Conservation (phyloP, 2,329 filamentous ascomycete species). For the Venturia asperata region DNA sequence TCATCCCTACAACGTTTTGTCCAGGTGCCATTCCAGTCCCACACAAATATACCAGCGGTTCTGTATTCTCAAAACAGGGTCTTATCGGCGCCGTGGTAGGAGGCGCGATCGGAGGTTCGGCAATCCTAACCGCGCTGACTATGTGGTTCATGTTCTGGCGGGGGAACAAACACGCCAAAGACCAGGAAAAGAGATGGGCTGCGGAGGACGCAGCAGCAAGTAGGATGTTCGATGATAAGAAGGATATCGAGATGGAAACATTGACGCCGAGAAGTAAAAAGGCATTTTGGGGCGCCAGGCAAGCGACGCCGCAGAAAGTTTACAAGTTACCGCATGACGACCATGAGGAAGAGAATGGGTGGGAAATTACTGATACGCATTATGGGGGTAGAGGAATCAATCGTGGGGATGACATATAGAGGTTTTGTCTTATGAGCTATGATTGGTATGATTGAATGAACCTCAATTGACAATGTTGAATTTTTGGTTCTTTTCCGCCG, state of each 20-base stretch:
- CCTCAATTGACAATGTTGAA: too few species aligned
- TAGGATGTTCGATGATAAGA: not conserved
- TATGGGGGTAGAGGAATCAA: slow-evolving; percentile 5
- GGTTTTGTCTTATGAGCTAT: not conserved
- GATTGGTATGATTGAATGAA: not conserved
- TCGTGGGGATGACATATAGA: not conserved
- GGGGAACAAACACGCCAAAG: not conserved
- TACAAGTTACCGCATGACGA: not conserved
- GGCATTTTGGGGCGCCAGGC: not conserved
- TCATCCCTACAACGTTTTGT: slow-evolving; percentile 38
- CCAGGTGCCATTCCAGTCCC: slow-evolving; percentile 32
- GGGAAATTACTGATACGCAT: slow-evolving; percentile 6
- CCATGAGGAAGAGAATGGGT: not conserved
- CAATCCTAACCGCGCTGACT: slow-evolving; percentile 22
- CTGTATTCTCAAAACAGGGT: slow-evolving; percentile 31
- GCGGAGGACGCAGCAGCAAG: not conserved
- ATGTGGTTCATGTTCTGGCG: slow-evolving; percentile 1
- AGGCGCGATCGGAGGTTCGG: slow-evolving; percentile 32
- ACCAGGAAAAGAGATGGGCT: slow-evolving; percentile 13
- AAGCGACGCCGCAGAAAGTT: not conserved
- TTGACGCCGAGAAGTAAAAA: slow-evolving; percentile 11
- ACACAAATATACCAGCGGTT: slow-evolving; percentile 27
- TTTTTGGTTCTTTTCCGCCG: too few species aligned
- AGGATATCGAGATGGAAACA: slow-evolving; percentile 10
- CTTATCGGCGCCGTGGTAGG: slow-evolving; percentile 35